These are phyloP conservation scores for Ilyonectria mors-panacis DNA, from an alignment of 2,329 filamentous ascomycete genomes.

Conservation along the genomic window DNA sequence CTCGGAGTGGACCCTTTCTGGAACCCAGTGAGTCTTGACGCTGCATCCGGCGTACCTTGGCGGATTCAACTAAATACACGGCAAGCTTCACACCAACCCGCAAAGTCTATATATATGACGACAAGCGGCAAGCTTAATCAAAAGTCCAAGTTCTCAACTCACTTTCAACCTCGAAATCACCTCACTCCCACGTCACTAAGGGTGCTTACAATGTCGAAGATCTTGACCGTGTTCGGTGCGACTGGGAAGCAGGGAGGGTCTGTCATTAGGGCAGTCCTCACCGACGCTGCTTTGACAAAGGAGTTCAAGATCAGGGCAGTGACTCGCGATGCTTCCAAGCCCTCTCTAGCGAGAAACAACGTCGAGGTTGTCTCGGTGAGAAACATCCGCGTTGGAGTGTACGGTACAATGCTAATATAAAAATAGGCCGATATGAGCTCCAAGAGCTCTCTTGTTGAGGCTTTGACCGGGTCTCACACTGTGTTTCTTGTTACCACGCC, in stretches of 20 bases:
- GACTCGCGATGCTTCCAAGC: conserved; percentile 60
- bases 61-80: no score
- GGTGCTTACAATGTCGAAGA: conserved; percentile 59
- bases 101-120: no score
- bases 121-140: no score
- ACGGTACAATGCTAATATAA: no score
- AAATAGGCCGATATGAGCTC: conserved; percentile 59
- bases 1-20: no score
- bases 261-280: conserved; percentile 61
- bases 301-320: conserved; percentile 62
- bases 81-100: no score
- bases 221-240: conserved; percentile 62
- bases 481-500: conserved; percentile 57
- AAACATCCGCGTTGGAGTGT: no score
- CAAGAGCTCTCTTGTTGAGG: conserved; percentile 51
- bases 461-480: conserved; percentile 58
- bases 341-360: conserved; percentile 56
- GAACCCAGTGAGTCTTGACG: no score
- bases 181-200: no score
- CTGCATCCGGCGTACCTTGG: no score
- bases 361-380: conserved; percentile 60
- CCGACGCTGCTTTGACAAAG: conserved; percentile 59
- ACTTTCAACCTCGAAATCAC: no score
- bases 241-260: conserved; percentile 66
- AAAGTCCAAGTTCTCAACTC: no score